A percentile compares a stretch with the other conserved stretches of the same genome.
Evolutionary conservation across 2,329 filamentous ascomycete species (phyloP).

Genomic region (Trichoderma koningii): DNA sequence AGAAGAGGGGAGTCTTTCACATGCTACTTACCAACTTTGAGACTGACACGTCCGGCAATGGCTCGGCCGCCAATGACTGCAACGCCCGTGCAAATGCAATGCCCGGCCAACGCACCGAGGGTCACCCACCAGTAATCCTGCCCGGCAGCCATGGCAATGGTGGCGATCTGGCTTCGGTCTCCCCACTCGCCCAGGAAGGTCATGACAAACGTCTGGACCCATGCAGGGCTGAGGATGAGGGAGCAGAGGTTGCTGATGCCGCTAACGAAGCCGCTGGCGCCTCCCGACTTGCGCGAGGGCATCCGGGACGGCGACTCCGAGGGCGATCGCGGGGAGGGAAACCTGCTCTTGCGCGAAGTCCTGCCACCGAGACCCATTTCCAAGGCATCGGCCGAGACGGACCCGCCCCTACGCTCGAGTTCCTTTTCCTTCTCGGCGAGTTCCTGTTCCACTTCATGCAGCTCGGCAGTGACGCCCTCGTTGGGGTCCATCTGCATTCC

Average conservation of each 20-base stretch:
- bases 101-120: conserved; percentile 80
- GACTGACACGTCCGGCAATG: conserved; percentile 89
- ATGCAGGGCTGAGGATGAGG: conserved; percentile 87
- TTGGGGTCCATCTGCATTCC: conserved; percentile 85
- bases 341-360: conserved; percentile 71
- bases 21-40: conserved; percentile 81
- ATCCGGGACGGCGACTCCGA: conserved; percentile 72
- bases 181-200: conserved; percentile 99
- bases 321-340: conserved; percentile 78
- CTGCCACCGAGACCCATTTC: conserved; percentile 77
- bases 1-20: no score
- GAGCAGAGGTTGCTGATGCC: conserved; percentile 86
- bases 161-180: conserved; percentile 95
- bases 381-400: conserved; percentile 72
- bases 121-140: conserved; percentile 99
- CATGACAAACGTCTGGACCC: conserved; percentile 99
- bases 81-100: conserved; percentile 85
- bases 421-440: conserved; percentile 91
- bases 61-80: conserved; percentile 91
- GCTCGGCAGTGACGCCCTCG: conserved; percentile 92
- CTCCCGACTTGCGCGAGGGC: conserved; percentile 49
- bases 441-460: conserved; percentile 95
- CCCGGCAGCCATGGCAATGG: conserved; percentile 97
- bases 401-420: conserved; percentile 61
- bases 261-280: conserved; percentile 47